Evolutionary conservation across 805 yeast species (phyloP), one percentile per base, ranked within the genome.

Genomic region (Danielia oregonensis): DNA sequence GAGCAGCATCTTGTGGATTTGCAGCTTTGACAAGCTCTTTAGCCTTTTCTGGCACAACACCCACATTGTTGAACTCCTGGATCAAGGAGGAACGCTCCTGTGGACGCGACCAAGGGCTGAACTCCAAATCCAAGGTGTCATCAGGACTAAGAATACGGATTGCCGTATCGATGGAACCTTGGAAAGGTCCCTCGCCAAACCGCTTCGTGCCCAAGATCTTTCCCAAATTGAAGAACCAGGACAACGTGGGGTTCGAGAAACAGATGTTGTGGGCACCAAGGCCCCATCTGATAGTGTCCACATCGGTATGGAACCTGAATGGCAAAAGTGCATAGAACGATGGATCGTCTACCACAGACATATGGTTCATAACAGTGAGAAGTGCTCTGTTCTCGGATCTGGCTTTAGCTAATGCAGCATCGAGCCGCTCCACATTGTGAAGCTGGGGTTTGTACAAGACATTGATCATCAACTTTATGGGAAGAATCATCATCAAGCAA

Each of bases 101-200:
- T 9, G 51, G 58, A 30, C 50, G 49, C n/a, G 52, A 59, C 18
- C 63, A 57, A 5, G 57, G 59, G 6, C 53, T 24, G 39, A 46
- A 72, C 52, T 68, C 72, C 24, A 66, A 50, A 40, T 73, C 76
- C 33, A 76, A 51, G 4, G 80, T 79, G 47, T 82, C 86, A 54
- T 85, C 93, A 0, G 93, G 93, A 26, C 87, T 79, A 32, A 91
- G 60, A 12, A 91, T 61, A 43, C 89, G 65, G 26, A 93, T 74
- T 9, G 91, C 83, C 1, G 96, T 95, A 59, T 91, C 97, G 7
- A 91, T 54, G 0, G 93, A 78, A 1, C 85, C 86, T 61, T 91
- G 98, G 62, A 86, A 91, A 1, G 96, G 95, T 0, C 97, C 97
- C 16, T 72, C 77, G 1, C 97, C 97, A 58, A 89, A 89, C 44